Base-by-base conservation (phyloP, 108 stramenopile species). In the Discostella pseudostelligera region DNA sequence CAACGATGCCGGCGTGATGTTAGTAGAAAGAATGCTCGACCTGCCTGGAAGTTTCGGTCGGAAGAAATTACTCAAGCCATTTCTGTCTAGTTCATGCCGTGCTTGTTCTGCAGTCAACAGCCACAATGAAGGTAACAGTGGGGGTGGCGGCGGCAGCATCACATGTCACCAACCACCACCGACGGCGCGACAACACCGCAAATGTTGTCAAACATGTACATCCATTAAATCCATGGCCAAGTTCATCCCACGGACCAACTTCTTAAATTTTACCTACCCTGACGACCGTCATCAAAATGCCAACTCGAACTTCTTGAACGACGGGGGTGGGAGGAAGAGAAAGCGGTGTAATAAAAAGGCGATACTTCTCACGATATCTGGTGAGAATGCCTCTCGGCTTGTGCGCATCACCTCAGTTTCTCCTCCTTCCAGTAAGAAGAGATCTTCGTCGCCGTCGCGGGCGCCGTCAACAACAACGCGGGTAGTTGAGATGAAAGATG, bases 211-310 rank as follows among this genome's bases (percentile, higher is more conserved):
- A 0, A 12, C 55, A 11, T 67, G 66, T 56, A 26, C 4, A 22
- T 67, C 66, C 39, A 67, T 67, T 24, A 53, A 46, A 57, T 56
- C 66, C 11, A 1, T 67, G 66, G 42, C 66, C 20, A 67, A 67
- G 35, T 67, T 67, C 55, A 56, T 67, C 24, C 42, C 66, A 11
- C 66, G 66, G 4, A 56, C 12, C 28, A 53, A 67, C 14, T 67
- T 67, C 42, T 67, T 32, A 55, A 43, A 17, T 28, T 67, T 67
- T 56, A 3, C 43, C 9, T 32, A 56, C 53, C n/a, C n/a, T 25
- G 25, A 48, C 12, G 39, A 35, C 20, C 29, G 50, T 17, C n/a
- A 47, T 4, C 4, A 19, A 17, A 20, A 46, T n/a, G n/a, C n/a
- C n/a, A n/a, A n/a, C n/a, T n/a, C n/a, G n/a, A n/a, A n/a, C n/a